Conservation (phyloP, 768 basidiomycete species). For the Clitopilus hobsonii region DNA sequence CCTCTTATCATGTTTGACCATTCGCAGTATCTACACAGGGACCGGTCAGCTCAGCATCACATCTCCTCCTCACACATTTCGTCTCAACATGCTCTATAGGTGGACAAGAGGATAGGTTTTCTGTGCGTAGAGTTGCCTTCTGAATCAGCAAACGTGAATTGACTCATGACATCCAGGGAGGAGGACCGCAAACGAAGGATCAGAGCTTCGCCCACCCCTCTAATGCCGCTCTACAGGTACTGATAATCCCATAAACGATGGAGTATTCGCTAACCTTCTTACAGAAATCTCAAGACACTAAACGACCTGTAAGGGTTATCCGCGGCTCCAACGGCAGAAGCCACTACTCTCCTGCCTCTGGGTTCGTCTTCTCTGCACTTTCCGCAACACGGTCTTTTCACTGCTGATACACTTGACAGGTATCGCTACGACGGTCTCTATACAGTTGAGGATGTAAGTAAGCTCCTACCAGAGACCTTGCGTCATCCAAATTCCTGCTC, state of each 20-base stretch:
- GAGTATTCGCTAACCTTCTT: neutral
- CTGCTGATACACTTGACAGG: slow-evolving; percentile 15
- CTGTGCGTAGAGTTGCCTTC: slow-evolving; percentile 5
- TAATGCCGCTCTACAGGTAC: slow-evolving; percentile 29
- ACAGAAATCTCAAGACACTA: slow-evolving; percentile 26
- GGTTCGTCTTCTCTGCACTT: slow-evolving; percentile 16
- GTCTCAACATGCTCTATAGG: slow-evolving; percentile 7
- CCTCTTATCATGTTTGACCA: neutral
- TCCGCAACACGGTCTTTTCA: neutral
- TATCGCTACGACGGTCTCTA: slow-evolving; percentile 43
- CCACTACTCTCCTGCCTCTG: slow-evolving; percentile 27
- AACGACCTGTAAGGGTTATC: slow-evolving; percentile 35
- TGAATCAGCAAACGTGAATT: neutral
- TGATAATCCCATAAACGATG: neutral
- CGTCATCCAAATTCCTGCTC: too few relatives aligned
- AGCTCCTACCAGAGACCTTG: neutral
- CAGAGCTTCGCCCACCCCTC: slow-evolving; percentile 29
- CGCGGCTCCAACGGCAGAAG: slow-evolving; percentile 27
- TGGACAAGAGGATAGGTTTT: slow-evolving; percentile 14
- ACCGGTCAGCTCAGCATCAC: slow-evolving; percentile 28
- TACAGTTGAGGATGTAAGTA: slow-evolving; percentile 25
- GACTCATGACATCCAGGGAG: slow-evolving; percentile 12
- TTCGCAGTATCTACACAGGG: slow-evolving; percentile 33
- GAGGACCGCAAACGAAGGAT: slow-evolving; percentile 20
- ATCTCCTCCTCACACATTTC: too few relatives aligned